Evolutionary conservation across 2,329 filamentous ascomycete genomes (phyloP).

Genomic region (Xylaria sp.): DNA sequence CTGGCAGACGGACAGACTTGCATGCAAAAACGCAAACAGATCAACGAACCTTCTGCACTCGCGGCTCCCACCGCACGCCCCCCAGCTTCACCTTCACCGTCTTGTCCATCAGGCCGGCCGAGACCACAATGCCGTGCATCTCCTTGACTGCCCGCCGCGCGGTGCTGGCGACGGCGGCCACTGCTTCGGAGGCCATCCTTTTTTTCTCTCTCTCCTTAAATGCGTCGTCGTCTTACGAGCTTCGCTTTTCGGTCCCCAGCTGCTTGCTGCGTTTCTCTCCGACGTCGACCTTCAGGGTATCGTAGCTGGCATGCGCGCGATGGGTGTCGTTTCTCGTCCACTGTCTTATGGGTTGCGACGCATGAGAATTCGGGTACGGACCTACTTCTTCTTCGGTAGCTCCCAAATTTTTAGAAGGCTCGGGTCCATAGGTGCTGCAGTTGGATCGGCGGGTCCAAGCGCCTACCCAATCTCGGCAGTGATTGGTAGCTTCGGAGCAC

Average conservation of each 20-base stretch:
- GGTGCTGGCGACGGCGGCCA: conserved; percentile 31
- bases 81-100: conserved; percentile 79
- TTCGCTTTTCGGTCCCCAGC: neutral
- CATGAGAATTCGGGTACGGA: no score
- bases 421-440: no score
- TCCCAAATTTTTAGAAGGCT: no score
- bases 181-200: conserved; percentile 19
- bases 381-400: no score
- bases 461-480: no score
- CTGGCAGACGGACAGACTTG: neutral
- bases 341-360: no score
- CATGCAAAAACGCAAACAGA: neutral
- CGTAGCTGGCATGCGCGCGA: neutral
- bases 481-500: no score
- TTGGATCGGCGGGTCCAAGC: no score
- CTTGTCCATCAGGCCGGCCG: conserved; percentile 75
- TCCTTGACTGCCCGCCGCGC: conserved; percentile 52
- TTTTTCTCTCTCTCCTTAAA: neutral
- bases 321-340: no score
- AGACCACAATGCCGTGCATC: conserved; percentile 72
- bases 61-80: conserved; percentile 70
- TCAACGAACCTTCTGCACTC: conserved; percentile 68
- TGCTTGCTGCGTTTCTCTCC: neutral
- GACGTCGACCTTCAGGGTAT: neutral
- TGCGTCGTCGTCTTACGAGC: no score